phyloP scores from a whole-genome alignment of 1,139 yeast species.

The Sugiyamaella neomexicana region DNA sequence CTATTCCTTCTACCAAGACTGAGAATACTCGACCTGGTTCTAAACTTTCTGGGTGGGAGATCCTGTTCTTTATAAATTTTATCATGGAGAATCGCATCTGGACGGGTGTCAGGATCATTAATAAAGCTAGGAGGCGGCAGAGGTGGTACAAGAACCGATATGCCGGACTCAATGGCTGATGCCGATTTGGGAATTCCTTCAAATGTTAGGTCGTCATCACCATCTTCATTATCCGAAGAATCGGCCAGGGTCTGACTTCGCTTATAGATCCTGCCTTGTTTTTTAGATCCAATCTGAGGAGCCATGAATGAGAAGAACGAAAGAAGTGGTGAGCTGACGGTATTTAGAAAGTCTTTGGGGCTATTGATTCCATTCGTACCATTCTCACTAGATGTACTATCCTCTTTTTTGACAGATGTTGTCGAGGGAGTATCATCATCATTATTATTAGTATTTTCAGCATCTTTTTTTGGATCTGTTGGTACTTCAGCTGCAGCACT shows the following conservation, averaged over 20 bases:
- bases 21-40: conserved; percentile 24
- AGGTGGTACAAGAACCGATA: conserved; percentile 81
- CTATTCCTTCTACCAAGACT: conserved; percentile 2
- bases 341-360: conserved; percentile 13
- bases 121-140: conserved; percentile 71
- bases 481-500: conserved; percentile 9
- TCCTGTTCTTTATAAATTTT: conserved; percentile 65
- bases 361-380: neutral
- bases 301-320: conserved; percentile 36
- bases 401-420: neutral
- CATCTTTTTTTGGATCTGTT: conserved; percentile 11
- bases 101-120: conserved; percentile 60
- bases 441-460: neutral
- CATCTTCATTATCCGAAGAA: conserved; percentile 29
- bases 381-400: neutral
- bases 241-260: conserved; percentile 38
- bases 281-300: conserved; percentile 37
- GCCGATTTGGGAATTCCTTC: conserved; percentile 58
- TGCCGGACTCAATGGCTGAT: conserved; percentile 79
- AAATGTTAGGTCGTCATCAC: conserved; percentile 25
- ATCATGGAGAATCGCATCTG: conserved; percentile 71
- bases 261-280: conserved; percentile 37
- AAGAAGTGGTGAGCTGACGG: conserved; percentile 27
- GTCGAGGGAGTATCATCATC: neutral
- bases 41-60: conserved; percentile 52